phyloP scores from a whole-genome alignment of 345 rosid genomes.

The Capsella bursapastoris region DNA sequence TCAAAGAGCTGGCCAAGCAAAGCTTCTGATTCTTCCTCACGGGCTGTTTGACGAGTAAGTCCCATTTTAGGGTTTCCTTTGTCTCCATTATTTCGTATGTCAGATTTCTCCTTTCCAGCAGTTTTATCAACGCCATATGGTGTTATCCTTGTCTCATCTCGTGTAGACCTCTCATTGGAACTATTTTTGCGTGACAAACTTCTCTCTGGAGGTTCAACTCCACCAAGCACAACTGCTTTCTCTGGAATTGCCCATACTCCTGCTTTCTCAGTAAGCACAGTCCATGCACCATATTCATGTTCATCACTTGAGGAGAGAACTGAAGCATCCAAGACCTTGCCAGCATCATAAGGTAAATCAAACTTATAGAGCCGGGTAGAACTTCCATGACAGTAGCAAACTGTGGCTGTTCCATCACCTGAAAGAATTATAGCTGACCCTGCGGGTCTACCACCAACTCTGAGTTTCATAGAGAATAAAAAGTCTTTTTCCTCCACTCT shows the following conservation, averaged over 20 bases:
- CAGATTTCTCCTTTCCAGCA: conserved; percentile 70
- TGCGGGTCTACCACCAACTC: conserved; percentile 84
- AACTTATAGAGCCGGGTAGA: conserved; percentile 86
- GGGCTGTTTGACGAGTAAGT: conserved; percentile 63
- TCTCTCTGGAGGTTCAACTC: conserved; percentile 94
- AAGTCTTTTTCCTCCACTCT: conserved; percentile 88
- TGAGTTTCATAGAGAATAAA: conserved; percentile 87
- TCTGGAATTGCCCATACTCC: conserved; percentile 99
- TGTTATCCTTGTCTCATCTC: conserved; percentile 66
- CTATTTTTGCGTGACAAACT: conserved; percentile 89
- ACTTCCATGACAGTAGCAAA: conserved; percentile 68
- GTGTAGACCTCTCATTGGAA: conserved; percentile 72
- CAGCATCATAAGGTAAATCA: conserved; percentile 93
- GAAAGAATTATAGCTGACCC: conserved; percentile 91
- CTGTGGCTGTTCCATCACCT: conserved; percentile 95
- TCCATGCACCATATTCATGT: conserved; percentile 87
- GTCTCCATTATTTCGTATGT: conserved; percentile 64
- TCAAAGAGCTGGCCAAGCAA: conserved; percentile 82
- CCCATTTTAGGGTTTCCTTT: conserved; percentile 58
- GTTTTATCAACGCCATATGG: conserved; percentile 53
- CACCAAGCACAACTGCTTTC: conserved; percentile 82
- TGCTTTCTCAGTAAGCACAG: conserved; percentile 88
- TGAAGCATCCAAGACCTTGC: conserved; percentile 95
- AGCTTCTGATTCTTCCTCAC: conserved; percentile 92
- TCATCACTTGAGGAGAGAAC: conserved; percentile 76